Evolutionary conservation across 2,329 filamentous ascomycete genomes (phyloP).

Genomic region (Chrysosporium keratinophilum): DNA sequence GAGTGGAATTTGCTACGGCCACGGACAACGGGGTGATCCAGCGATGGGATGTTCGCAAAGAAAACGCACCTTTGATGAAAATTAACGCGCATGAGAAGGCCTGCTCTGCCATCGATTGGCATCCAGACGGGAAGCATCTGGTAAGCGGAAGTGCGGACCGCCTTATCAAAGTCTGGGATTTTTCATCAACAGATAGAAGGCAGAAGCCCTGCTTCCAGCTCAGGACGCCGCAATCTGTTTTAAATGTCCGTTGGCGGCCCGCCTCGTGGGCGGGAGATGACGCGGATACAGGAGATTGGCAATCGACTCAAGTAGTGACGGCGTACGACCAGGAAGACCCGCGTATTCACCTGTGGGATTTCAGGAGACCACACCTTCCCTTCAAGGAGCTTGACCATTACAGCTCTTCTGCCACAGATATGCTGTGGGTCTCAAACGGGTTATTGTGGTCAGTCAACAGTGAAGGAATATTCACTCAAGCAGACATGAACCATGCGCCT

Average conservation of each 20-base stretch:
- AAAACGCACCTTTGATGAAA: constrained; percentile 47
- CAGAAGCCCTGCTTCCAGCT: constrained; percentile 51
- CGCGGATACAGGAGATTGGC: constrained; percentile 44
- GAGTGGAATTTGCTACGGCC: constrained; percentile 52
- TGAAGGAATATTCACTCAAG: constrained; percentile 52
- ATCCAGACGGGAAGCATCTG: constrained; percentile 55
- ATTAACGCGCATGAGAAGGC: constrained; percentile 52
- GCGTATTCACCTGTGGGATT: constrained; percentile 54
- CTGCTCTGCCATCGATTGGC: constrained; percentile 56
- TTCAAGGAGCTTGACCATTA: constrained; percentile 52
- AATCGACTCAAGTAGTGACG: constrained; percentile 53
- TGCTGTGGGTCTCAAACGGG: constrained; percentile 56
- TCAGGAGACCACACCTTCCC: constrained; percentile 51
- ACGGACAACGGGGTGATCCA: constrained; percentile 55
- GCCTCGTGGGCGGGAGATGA: constrained; percentile 46
- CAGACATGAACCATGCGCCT: constrained; percentile 49
- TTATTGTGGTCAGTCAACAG: constrained; percentile 54
- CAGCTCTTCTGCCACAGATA: constrained; percentile 45
- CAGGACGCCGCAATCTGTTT: constrained; percentile 51
- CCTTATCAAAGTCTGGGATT: constrained; percentile 55
- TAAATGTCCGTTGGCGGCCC: constrained; percentile 54
- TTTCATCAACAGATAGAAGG: constrained; percentile 45
- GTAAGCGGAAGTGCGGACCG: constrained; percentile 53
- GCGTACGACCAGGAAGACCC: constrained; percentile 53
- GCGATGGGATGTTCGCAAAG: constrained; percentile 53